These are phyloP conservation scores for Globisporangium acanthophoron DNA, from an alignment of 352 stramenopile genomes.

Conservation along the genomic window DNA sequence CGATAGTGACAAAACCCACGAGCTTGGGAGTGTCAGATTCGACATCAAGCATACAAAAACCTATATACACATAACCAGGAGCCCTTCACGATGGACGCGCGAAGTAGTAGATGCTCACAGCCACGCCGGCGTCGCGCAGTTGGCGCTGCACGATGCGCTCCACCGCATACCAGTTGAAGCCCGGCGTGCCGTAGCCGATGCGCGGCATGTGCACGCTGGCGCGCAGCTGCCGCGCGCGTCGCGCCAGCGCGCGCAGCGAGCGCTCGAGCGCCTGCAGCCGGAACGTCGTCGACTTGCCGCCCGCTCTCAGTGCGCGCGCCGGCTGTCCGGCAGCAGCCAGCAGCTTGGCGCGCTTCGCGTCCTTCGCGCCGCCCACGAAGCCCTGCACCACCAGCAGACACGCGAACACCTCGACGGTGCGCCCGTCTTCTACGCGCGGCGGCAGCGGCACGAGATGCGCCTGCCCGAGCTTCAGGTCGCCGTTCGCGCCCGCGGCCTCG, in stretches of 20 bases:
- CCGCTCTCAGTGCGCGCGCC: neutral
- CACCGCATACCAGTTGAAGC: conserved; percentile 82
- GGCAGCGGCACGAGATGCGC: conserved; percentile 56
- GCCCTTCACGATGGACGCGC: conserved; percentile 1
- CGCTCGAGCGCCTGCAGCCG: conserved; percentile 57
- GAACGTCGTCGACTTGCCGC: conserved; percentile 59
- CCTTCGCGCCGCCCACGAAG: conserved; percentile 38
- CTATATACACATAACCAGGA: too few species aligned
- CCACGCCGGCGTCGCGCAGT: conserved; percentile 43
- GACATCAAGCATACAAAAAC: neutral
- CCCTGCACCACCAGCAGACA: conserved; percentile 72
- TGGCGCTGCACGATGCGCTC: conserved; percentile 66
- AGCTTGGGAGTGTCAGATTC: neutral
- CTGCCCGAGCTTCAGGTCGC: conserved; percentile 67
- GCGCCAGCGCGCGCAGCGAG: conserved; percentile 34
- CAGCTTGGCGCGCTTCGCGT: conserved; percentile 22
- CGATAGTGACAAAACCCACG: neutral
- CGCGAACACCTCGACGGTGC: conserved; percentile 30
- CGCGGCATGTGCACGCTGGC: conserved; percentile 72
- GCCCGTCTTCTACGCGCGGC: conserved; percentile 5
- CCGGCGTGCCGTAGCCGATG: conserved; percentile 68
- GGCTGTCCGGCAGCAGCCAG: conserved; percentile 12
- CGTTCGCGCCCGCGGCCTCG: conserved; percentile 41
- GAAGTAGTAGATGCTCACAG: conserved; percentile 73
- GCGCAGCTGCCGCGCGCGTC: conserved; percentile 23